Conservation (phyloP, 768 basidiomycete species). For the Thelephora ganbajun region DNA sequence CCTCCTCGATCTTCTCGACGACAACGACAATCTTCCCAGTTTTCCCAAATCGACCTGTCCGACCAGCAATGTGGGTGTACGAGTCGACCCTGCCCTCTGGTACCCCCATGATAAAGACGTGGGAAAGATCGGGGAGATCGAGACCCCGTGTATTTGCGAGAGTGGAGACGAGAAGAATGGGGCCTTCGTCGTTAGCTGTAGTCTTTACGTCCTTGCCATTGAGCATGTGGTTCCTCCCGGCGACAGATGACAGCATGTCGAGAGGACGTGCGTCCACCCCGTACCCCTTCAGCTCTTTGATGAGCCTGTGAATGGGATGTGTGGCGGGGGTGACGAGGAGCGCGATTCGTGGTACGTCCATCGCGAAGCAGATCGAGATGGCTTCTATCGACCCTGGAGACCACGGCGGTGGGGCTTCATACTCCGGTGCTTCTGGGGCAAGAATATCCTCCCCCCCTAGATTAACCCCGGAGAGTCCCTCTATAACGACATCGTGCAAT, state of each 20-base stretch:
- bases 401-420: constrained; percentile 32
- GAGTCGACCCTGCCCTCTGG: no score
- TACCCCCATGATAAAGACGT: no score
- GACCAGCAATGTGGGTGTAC: constrained; percentile 60
- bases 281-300: constrained; percentile 48
- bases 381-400: constrained; percentile 50
- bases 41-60: constrained; percentile 60
- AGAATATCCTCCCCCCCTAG: no score
- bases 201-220: constrained; percentile 13
- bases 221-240: constrained; percentile 30
- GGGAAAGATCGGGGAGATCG: no score
- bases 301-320: constrained; percentile 44
- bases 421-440: not conserved
- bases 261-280: constrained; percentile 56
- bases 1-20: constrained; percentile 21
- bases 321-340: constrained; percentile 55
- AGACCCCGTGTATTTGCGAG: no score
- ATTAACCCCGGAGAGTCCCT: no score
- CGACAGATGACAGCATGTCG: constrained; percentile 32
- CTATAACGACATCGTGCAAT: not conserved
- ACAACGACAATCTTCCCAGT: constrained; percentile 55
- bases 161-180: constrained; percentile 57
- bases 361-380: constrained; percentile 53
- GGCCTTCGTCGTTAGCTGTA: constrained; percentile 28
- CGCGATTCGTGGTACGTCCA: constrained; percentile 56